These are phyloP conservation scores for Psilocybe tampanensis DNA, from an alignment of 768 basidiomycete species.

Conservation along the genomic window DNA sequence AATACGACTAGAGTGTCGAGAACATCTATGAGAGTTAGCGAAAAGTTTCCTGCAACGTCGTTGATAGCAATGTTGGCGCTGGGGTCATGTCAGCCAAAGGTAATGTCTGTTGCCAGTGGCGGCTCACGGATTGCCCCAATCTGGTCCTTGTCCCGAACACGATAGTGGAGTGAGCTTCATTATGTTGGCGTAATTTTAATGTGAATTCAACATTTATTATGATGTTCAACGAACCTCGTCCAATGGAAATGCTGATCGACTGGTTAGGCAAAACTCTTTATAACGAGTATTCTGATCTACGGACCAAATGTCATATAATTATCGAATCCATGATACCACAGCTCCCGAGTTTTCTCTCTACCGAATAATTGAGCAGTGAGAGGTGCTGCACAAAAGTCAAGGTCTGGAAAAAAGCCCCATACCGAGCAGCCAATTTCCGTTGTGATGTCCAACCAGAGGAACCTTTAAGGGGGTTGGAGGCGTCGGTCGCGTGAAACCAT, in stretches of 20 bases:
- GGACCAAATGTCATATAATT: slow-evolving; percentile 86
- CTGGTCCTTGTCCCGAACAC: slow-evolving; percentile 86
- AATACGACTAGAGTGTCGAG: slow-evolving; percentile 92
- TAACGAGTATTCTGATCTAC: not conserved
- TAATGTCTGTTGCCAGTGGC: not conserved
- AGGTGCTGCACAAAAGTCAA: not conserved
- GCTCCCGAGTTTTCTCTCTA: slow-evolving; percentile 71
- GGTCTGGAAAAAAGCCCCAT: slow-evolving; percentile 21
- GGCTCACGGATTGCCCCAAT: slow-evolving; percentile 80
- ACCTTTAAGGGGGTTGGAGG: slow-evolving; percentile 32
- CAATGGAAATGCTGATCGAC: slow-evolving; percentile 70
- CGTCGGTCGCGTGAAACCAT: slow-evolving; percentile 32
- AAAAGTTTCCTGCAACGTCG: slow-evolving; percentile 95
- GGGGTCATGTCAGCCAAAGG: slow-evolving; percentile 9
- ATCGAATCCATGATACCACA: slow-evolving; percentile 92
- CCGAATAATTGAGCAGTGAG: slow-evolving; percentile 1
- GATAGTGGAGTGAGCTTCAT: slow-evolving; percentile 83
- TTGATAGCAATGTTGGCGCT: slow-evolving; percentile 79
- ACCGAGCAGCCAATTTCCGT: slow-evolving; percentile 61
- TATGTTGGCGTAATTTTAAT: not conserved
- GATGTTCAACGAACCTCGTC: slow-evolving; percentile 62
- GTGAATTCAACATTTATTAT: not conserved
- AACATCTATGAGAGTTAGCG: slow-evolving; percentile 79
- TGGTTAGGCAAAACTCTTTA: slow-evolving; percentile 17
- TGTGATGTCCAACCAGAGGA: slow-evolving; percentile 54